Percentiles rank a stretch among this genome's conserved stretches.
phyloP scores from a whole-genome alignment of 2,329 filamentous ascomycete genomes.

The Trichoderma citrinoviride region DNA sequence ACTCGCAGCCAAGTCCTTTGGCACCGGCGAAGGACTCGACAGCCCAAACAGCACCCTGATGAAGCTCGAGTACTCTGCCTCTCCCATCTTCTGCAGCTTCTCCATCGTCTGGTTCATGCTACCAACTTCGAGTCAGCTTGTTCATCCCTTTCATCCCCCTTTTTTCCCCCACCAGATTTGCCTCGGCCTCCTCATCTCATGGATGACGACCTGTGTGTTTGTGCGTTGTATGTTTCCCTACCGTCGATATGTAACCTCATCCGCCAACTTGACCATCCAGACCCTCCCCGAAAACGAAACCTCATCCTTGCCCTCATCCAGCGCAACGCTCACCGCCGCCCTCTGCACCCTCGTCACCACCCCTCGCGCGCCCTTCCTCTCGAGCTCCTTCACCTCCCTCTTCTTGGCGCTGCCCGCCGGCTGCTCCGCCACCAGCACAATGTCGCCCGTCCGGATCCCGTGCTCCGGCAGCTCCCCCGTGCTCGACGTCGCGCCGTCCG shows the following conservation, averaged over 20 bases:
- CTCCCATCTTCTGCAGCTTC: constrained; percentile 55
- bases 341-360: constrained; percentile 66
- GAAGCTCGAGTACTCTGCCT: constrained; percentile 58
- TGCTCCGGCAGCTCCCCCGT: constrained; percentile 65
- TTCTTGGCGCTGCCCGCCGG: constrained; percentile 69
- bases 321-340: constrained; percentile 60
- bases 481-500: constrained; percentile 65
- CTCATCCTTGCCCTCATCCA: constrained; percentile 62
- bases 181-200: background rate
- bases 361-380: constrained; percentile 65
- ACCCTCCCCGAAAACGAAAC: constrained; percentile 47
- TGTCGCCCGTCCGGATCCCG: constrained; percentile 72
- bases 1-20: constrained; percentile 41
- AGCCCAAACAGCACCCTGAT: constrained; percentile 62
- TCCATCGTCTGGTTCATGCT: constrained; percentile 65
- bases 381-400: constrained; percentile 67
- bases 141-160: too few relatives aligned
- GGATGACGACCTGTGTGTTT: too few relatives aligned
- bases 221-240: too few relatives aligned
- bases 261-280: constrained; percentile 66
- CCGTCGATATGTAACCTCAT: constrained; percentile 65
- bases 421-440: constrained; percentile 74
- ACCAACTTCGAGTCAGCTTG: background rate
- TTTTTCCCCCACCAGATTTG: fast-evolving
- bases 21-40: constrained; percentile 49